Evolutionary conservation across 2,329 filamentous ascomycete genomes (phyloP).

Genomic region (Graphilbum fragrans): DNA sequence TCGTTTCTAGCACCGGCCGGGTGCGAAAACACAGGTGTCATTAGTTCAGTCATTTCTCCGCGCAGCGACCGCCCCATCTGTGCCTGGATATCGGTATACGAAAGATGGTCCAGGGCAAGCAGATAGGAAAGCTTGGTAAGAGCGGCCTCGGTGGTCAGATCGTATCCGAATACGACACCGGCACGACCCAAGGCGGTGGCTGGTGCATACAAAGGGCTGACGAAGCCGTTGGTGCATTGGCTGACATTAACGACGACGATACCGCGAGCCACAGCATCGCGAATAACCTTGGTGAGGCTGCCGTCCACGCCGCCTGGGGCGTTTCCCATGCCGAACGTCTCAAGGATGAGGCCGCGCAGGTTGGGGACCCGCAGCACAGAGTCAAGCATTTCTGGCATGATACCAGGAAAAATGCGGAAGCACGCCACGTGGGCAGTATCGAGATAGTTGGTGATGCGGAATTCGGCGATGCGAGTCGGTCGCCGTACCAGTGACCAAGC

Average conservation of each 20-base stretch:
- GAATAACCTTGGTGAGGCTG: slow-evolving; percentile 65
- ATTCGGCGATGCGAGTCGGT: slow-evolving; percentile 61
- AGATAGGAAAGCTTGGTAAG: slow-evolving; percentile 85
- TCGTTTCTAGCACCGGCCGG: slow-evolving; percentile 42
- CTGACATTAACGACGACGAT: slow-evolving; percentile 85
- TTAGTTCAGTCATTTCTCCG: slow-evolving; percentile 74
- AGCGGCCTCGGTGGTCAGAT: slow-evolving; percentile 82
- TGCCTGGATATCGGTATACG: slow-evolving; percentile 51
- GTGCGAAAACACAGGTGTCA: slow-evolving; percentile 63
- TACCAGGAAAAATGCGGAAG: slow-evolving; percentile 81
- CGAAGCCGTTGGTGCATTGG: slow-evolving; percentile 71
- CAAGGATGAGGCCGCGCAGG: slow-evolving; percentile 70
- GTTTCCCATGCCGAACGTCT: slow-evolving; percentile 90
- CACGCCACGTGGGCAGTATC: slow-evolving; percentile 86
- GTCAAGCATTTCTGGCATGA: slow-evolving; percentile 87
- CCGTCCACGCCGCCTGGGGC: slow-evolving; percentile 73
- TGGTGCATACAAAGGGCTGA: slow-evolving; percentile 66
- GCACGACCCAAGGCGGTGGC: slow-evolving; percentile 68
- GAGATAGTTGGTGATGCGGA: slow-evolving; percentile 61
- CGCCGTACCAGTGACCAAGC: slow-evolving; percentile 68
- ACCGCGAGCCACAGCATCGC: slow-evolving; percentile 64
- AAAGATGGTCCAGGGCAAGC: slow-evolving; percentile 54
- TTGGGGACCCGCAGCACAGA: slow-evolving; percentile 67
- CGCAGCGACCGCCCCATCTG: slow-evolving; percentile 65
- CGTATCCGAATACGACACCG: slow-evolving; percentile 80